Evolutionary conservation across 345 rosid species (phyloP).

Genomic region (Eucalyptus sp.): DNA sequence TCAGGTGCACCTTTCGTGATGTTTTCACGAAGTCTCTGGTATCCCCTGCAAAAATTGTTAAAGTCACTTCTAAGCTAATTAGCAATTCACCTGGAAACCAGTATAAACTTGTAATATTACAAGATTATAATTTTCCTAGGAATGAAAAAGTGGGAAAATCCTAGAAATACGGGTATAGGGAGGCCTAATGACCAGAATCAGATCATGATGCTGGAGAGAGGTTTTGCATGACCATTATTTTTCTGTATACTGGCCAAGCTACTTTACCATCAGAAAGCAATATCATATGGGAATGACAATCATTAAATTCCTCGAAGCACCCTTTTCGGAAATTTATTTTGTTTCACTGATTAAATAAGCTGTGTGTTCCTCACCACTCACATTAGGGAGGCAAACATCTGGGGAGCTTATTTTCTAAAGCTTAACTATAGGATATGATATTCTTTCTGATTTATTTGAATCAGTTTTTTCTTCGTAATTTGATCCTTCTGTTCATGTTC

Average conservation of each 20-base stretch:
- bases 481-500: background rate
- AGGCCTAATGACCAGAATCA: background rate
- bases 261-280: background rate
- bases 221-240: background rate
- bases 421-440: background rate
- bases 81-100: background rate
- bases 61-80: background rate
- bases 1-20: slow-evolving; percentile 78
- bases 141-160: background rate
- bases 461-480: background rate
- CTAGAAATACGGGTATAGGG: background rate
- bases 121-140: background rate
- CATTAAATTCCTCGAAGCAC: background rate
- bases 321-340: background rate
- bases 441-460: background rate
- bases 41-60: slow-evolving; percentile 59
- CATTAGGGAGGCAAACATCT: background rate
- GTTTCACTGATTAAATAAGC: background rate
- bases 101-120: background rate
- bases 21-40: slow-evolving; percentile 75
- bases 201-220: background rate
- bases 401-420: background rate
- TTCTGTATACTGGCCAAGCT: background rate
- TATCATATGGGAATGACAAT: background rate
- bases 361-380: background rate